phyloP scores from a whole-genome alignment of 768 basidiomycete genomes.

The Favolaschia claudopus region DNA sequence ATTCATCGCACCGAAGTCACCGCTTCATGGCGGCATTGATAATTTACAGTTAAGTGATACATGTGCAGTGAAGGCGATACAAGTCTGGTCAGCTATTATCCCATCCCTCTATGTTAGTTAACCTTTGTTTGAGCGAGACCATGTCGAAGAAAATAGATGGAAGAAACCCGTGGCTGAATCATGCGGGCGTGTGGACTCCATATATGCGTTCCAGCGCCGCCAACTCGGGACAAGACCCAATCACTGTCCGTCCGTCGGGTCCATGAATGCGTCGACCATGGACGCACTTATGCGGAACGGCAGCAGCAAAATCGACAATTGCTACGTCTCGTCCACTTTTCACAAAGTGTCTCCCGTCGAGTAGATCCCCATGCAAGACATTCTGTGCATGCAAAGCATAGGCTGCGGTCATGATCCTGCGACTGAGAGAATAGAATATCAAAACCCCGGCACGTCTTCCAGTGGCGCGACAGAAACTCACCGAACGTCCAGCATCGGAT shows the following conservation, averaged over 20 bases:
- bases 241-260: conserved; percentile 8
- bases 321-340: conserved; percentile 22
- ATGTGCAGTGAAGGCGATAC: no score
- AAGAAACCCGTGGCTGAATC: not conserved
- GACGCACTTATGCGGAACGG: conserved; percentile 24
- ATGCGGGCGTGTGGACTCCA: conserved; percentile 5
- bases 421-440: conserved; percentile 15
- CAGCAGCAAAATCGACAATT: conserved; percentile 34
- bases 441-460: not conserved
- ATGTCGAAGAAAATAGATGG: not conserved
- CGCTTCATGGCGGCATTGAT: no score
- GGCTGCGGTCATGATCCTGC: conserved; percentile 30
- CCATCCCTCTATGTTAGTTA: no score
- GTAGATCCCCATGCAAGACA: conserved; percentile 32
- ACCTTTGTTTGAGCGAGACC: not conserved
- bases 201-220: conserved; percentile 16
- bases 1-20: no score
- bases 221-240: conserved; percentile 15
- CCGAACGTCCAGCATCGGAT: conserved; percentile 10
- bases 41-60: no score
- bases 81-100: no score
- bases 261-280: conserved; percentile 12
- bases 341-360: conserved; percentile 31
- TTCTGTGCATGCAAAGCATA: conserved; percentile 29
- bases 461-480: conserved; percentile 12